Evolutionary conservation across 192 early-diverging fungal species (phyloP), one percentile per base, ranked within the genome.

Genomic region (Piromyces finnis): DNA sequence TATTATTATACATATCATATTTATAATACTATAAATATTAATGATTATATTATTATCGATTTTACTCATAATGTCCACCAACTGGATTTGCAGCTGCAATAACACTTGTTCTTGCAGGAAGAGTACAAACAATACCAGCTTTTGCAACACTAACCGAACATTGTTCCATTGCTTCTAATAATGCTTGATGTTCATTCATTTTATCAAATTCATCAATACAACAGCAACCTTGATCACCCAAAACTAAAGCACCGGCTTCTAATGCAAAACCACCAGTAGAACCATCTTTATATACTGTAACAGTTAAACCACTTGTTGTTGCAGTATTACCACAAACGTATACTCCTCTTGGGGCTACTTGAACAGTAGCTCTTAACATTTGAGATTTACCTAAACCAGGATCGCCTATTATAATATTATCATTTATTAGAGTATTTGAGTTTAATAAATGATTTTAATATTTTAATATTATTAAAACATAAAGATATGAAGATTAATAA

Each of bases 151-250:
- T 94, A 29, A 95, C 94, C 3, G 92, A 92, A 82, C 95, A 94
- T 82, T 95, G 94, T 81, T 93, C 92, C 93, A 96, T 95, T 15
- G 95, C 94, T 83, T 96, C 95, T 30, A 94, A 83, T 29, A 91
- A 83, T 82, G 94, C 89, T 88, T 87, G 88, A 84, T 94, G 90
- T 68, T 95, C 94, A 27, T 90, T 92, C 88, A 95, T 93, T 82
- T 95, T 96, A 83, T 95, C 94, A 86, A 96, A 95, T 84, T 96
- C 95, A 81, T 96, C 95, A 81, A 95, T 95, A 27, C 94, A 88
- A 79, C 95, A 96, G 59, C 93, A 92, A 28, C 95, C 95, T 85
- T 93, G 92, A 85, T 96, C 94, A 29, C 92, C 93, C 82, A 95
- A 90, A n/a, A 95, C 94, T 35, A 96, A 84, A 2, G 95, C 94